A percentile compares a stretch with the other conserved stretches of the same genome.
Evolutionary conservation across 352 stramenopile species (phyloP).

Genomic region (Pythium graminicola): DNA sequence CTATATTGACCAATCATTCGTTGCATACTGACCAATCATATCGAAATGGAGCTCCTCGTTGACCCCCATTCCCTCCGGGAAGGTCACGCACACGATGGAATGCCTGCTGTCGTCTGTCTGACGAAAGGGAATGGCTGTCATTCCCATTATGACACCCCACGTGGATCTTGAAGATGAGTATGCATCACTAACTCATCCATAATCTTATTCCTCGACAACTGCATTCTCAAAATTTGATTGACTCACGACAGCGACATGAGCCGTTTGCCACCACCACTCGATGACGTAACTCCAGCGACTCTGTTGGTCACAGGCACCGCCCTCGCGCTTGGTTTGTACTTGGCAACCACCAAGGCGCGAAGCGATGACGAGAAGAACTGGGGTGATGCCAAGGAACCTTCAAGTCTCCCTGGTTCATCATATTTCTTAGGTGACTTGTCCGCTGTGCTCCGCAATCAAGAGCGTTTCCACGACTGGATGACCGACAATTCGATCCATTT

Average conservation of each 20-base stretch:
- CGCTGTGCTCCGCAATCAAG: conserved; percentile 19
- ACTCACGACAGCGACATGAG: neutral
- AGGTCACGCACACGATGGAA: no score
- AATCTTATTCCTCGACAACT: neutral
- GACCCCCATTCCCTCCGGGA: no score
- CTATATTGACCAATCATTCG: no score
- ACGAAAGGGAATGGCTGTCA: no score
- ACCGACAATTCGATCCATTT: conserved; percentile 12
- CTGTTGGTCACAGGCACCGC: conserved; percentile 1
- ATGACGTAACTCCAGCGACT: neutral
- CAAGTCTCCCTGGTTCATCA: neutral
- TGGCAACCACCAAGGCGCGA: neutral
- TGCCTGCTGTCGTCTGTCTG: no score
- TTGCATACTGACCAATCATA: no score
- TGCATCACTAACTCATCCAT: neutral
- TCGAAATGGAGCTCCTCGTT: no score
- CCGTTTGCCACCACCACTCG: neutral
- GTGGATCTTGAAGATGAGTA: no score
- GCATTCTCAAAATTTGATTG: neutral
- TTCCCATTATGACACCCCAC: no score
- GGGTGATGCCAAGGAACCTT: neutral
- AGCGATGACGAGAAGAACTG: neutral
- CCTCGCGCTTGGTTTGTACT: neutral
- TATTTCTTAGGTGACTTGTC: conserved; percentile 31
- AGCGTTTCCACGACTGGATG: conserved; percentile 44